Evolutionary conservation across 2,329 filamentous ascomycete genomes (phyloP).

Genomic region (Neofusicoccum kwambonambiense): DNA sequence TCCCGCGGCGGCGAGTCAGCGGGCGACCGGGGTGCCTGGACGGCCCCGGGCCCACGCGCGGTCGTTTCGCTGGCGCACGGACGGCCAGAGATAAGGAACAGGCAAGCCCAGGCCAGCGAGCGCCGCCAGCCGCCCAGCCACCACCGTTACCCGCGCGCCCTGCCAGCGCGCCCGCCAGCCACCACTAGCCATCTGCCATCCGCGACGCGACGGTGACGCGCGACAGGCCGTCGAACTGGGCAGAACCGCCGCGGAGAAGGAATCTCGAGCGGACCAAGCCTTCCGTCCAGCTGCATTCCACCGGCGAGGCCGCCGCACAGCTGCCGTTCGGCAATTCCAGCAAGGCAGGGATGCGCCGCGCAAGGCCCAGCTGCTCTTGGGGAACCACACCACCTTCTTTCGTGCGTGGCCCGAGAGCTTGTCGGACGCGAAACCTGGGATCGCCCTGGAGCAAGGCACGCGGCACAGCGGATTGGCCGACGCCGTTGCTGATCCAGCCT

Average conservation of each 20-base stretch:
- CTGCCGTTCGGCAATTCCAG: not conserved
- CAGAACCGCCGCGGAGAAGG: not conserved
- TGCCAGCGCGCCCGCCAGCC: conserved; percentile 7
- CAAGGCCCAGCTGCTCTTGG: not conserved
- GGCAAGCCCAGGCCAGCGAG: conserved; percentile 6
- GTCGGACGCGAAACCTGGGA: conserved; percentile 1
- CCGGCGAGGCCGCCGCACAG: not conserved
- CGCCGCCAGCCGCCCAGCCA: conserved; percentile 6
- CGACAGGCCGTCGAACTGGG: not conserved
- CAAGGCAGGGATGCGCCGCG: not conserved
- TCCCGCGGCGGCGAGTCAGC: conserved; percentile 9
- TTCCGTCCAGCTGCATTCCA: not conserved
- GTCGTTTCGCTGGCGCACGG: not conserved
- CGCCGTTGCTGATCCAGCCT: not conserved
- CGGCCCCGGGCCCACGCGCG: not conserved
- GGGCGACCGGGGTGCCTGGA: not conserved
- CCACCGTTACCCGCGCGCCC: not conserved
- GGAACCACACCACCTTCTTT: not conserved
- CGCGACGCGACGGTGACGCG: not conserved
- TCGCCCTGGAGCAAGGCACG: conserved; percentile 11
- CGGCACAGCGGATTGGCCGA: not conserved
- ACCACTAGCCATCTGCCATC: conserved; percentile 1
- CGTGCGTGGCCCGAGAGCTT: not conserved
- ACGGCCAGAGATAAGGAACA: not conserved
- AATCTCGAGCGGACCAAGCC: not conserved